A percentile compares a stretch with the other conserved stretches of the same genome.
Conservation (phyloP, 768 basidiomycete genomes). For the Tylopilus intermedius region DNA sequence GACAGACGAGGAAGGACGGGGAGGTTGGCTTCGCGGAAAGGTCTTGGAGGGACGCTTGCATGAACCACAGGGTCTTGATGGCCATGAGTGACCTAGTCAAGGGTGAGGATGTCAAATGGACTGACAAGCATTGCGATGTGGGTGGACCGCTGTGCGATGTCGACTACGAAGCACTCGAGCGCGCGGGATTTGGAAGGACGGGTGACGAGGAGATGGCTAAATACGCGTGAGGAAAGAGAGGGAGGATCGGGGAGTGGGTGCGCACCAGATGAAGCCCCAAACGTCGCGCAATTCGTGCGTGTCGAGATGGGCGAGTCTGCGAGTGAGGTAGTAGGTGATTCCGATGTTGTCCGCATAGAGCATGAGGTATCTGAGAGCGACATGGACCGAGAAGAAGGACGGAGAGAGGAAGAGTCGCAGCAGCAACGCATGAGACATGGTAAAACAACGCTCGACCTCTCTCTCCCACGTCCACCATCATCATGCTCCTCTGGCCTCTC, state of each 20-base stretch:
- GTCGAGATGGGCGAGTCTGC: conserved; percentile 63
- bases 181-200: conserved; percentile 88
- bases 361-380: conserved; percentile 84
- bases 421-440: conserved; percentile 72
- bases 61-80: conserved; percentile 90
- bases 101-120: conserved; percentile 25
- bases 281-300: conserved; percentile 72
- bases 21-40: conserved; percentile 52
- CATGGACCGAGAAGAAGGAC: conserved; percentile 89
- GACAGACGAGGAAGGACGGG: conserved; percentile 83
- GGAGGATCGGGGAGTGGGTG: background rate
- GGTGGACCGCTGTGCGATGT: conserved; percentile 83
- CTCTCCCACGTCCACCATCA: conserved; percentile 18
- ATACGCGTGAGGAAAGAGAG: conserved; percentile 11
- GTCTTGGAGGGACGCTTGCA: conserved; percentile 92
- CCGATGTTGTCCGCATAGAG: conserved; percentile 83
- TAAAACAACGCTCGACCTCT: no score
- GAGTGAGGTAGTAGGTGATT: conserved; percentile 85
- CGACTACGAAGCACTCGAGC: conserved; percentile 89
- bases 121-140: conserved; percentile 94
- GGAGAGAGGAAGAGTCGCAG: conserved; percentile 90
- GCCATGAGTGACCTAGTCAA: conserved; percentile 10
- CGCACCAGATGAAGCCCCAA: conserved; percentile 86
- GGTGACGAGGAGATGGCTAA: conserved; percentile 90
- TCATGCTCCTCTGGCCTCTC: conserved; percentile 26